Base-by-base conservation (phyloP, 2,329 filamentous ascomycete genomes). In the Fusarium nygamai region DNA sequence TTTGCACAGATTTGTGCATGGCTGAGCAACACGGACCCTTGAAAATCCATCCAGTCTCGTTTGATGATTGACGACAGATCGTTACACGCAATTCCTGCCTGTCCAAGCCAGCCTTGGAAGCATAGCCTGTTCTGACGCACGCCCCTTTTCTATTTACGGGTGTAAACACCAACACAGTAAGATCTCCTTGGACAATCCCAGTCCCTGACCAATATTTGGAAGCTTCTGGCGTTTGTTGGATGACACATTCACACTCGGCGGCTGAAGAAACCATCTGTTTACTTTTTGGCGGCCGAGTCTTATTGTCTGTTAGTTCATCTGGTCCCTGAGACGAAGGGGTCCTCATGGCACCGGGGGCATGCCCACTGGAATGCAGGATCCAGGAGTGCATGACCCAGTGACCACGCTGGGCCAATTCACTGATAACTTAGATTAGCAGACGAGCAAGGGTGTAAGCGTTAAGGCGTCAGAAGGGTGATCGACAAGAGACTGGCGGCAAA, bases 331-430 rank as follows among this genome's bases (percentile, higher is more conserved):
- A 74, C 71, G 48, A 59, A 68, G 59, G 50, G 71, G 60, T 47
- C 22, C 60, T 61, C 43, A 46, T 50, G 47, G 34, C 66, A 38
- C 36, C 38, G 38, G 29, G 63, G 56, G 34, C 39, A 68, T 61
- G 57, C 39, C 58, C 48, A 67, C 60, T 75, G 76, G 76, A 74
- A 78, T 78, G 76, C 76, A 78, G 73, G 75, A 78, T 67, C 64
- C 69, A 78, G 76, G 76, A 77, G 76, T 78, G 75, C 76, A 78
- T 78, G 57, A 67, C 69, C 64, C 54, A 69, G 67, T 61, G 47
- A 41, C 66, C 44, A 33, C 44, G 34, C 59, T 38, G 29, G 58
- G 29, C 59, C 43, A 72, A 65, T 69, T 74, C 72, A 33, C 64
- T 69, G 72, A 75, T 73, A 73, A 70, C 67, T 36, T 61, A 60